These are phyloP conservation scores for Mucor sp. DNA, from an alignment of 371 early-diverging fungal species.

Conservation along the genomic window DNA sequence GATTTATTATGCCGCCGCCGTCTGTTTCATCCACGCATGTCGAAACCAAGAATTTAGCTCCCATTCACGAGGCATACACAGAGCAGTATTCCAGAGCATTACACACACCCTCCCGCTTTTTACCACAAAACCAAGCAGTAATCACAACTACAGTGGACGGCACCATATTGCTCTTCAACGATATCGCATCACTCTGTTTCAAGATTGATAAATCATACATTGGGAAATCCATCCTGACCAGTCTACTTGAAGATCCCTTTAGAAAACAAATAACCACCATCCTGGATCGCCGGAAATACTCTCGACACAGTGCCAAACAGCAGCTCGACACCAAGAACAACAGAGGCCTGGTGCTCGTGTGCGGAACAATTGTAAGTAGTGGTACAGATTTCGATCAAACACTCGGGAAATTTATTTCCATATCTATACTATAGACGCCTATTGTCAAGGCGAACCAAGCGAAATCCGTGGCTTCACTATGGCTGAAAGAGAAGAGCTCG, in stretches of 20 bases:
- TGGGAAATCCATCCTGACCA: constrained; percentile 28
- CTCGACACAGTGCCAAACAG: neutral
- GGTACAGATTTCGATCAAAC: constrained; percentile 32
- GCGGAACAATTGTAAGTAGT: constrained; percentile 36
- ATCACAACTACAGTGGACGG: constrained; percentile 59
- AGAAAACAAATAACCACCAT: constrained; percentile 13
- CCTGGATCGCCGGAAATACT: constrained; percentile 6
- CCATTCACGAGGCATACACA: constrained; percentile 24
- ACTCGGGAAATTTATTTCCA: constrained; percentile 26
- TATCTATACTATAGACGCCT: neutral
- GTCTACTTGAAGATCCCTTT: constrained; percentile 19
- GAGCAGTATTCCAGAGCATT: constrained; percentile 41
- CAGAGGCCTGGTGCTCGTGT: constrained; percentile 48
- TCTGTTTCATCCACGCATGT: neutral
- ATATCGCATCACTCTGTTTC: constrained; percentile 46
- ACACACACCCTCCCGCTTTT: constrained; percentile 65
- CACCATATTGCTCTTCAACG: constrained; percentile 55
- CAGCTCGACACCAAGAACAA: constrained; percentile 1
- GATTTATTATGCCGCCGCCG: neutral
- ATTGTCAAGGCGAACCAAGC: constrained; percentile 3
- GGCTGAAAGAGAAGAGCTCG: constrained; percentile 64
- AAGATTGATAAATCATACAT: constrained; percentile 25
- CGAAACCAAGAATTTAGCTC: constrained; percentile 9
- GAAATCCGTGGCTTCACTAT: constrained; percentile 61
- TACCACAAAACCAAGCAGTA: constrained; percentile 68